These are phyloP conservation scores for Aspergillus cristatus DNA, from an alignment of 495 filamentous ascomycete species.

Conservation along the genomic window DNA sequence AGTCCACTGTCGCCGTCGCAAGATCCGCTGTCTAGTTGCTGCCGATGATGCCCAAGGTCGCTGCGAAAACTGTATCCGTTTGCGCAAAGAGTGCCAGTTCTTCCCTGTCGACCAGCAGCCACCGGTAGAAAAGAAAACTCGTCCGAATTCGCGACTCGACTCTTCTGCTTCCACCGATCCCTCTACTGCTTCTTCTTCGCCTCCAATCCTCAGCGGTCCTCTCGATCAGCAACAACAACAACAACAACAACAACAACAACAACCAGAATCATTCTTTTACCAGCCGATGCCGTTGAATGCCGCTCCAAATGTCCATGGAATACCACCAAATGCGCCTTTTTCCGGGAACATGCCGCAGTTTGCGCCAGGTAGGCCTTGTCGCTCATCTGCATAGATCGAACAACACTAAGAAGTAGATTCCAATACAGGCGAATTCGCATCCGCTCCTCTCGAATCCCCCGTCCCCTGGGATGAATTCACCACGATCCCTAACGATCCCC, in stretches of 20 bases:
- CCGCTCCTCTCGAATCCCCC: constrained; percentile 26
- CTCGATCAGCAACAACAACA: neutral
- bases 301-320: constrained; percentile 28
- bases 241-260: constrained; percentile 8
- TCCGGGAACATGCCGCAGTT: constrained; percentile 26
- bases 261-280: constrained; percentile 33
- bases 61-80: constrained; percentile 90
- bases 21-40: constrained; percentile 85
- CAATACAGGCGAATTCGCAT: constrained; percentile 18
- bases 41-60: constrained; percentile 70
- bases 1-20: constrained; percentile 92
- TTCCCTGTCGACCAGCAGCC: constrained; percentile 84
- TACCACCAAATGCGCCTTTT: constrained; percentile 19
- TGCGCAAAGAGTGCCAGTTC: constrained; percentile 95
- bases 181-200: constrained; percentile 38
- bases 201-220: constrained; percentile 20
- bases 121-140: constrained; percentile 43
- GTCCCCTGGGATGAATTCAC: constrained; percentile 35
- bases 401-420: constrained; percentile 21
- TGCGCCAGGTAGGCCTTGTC: constrained; percentile 32
- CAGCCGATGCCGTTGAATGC: constrained; percentile 29
- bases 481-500: constrained; percentile 29
- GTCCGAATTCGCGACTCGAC: constrained; percentile 35
- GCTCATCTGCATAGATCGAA: no score
- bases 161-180: constrained; percentile 30